Conservation (phyloP, 495 filamentous ascomycete species). For the Penicillium crystallinum region DNA sequence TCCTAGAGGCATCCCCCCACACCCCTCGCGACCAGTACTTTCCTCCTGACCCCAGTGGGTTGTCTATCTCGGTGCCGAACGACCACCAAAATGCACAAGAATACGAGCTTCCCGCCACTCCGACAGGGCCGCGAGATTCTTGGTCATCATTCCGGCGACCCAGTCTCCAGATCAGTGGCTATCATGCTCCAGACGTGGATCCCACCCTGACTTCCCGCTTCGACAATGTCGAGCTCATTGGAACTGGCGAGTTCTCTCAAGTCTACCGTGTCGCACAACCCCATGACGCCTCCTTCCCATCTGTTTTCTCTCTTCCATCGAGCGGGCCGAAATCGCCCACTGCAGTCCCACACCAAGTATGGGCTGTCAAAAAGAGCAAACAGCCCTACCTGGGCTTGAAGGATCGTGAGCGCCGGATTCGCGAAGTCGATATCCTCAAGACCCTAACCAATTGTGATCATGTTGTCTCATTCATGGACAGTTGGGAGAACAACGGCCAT, state of each 20-base stretch:
- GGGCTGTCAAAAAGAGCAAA: slow-evolving; percentile 89
- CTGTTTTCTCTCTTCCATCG: slow-evolving; percentile 40
- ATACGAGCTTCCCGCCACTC: slow-evolving; percentile 66
- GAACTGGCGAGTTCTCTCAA: slow-evolving; percentile 85
- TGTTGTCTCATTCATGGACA: slow-evolving; percentile 70
- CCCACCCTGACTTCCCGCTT: slow-evolving; percentile 65
- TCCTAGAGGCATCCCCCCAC: slow-evolving; percentile 59
- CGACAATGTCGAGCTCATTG: slow-evolving; percentile 66
- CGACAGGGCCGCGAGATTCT: slow-evolving; percentile 64
- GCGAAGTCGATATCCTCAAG: slow-evolving; percentile 73
- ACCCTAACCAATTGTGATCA: slow-evolving; percentile 71
- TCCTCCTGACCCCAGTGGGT: slow-evolving; percentile 73
- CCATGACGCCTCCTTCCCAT: slow-evolving; percentile 34
- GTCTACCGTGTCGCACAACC: slow-evolving; percentile 74
- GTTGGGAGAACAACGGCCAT: slow-evolving; percentile 76
- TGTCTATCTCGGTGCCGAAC: slow-evolving; percentile 66
- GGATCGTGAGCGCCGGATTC: slow-evolving; percentile 71
- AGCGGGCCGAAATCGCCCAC: slow-evolving; percentile 38
- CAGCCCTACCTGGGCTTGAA: slow-evolving; percentile 66
- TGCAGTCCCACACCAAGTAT: slow-evolving; percentile 53
- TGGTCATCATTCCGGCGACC: slow-evolving; percentile 47
- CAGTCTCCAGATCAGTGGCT: slow-evolving; percentile 50
- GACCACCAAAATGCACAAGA: slow-evolving; percentile 39
- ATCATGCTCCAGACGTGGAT: slow-evolving; percentile 63
- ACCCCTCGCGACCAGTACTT: slow-evolving; percentile 73